Base-by-base conservation (phyloP, 768 basidiomycete species). In the Suillus paluster region DNA sequence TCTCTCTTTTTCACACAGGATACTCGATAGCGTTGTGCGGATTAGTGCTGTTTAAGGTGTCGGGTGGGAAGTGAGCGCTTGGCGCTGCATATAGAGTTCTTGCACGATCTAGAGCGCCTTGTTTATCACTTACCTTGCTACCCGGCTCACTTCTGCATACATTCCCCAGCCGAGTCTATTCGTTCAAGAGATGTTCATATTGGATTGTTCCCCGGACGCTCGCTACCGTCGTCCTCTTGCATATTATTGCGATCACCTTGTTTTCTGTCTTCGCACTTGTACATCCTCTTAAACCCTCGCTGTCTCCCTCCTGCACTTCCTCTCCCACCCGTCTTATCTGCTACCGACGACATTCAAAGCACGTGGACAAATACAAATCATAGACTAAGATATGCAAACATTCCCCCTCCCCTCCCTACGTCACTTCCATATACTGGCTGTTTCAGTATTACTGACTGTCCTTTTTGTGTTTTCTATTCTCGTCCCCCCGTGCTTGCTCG, bases 11-110 rank as follows among this genome's bases (percentile, higher is more conserved):
- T 56, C 19, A 63, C 34, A 9, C 68, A 89, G 92, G 96, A 14
- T 98, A 97, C 76, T 89, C 89, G 12, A 85, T 97, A 68, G 96
- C 97, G 0, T 80, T 97, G 5, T 86, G 80, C 50, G 95, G 95
- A 33, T 84, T 97, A 23, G 75, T 98, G 64, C 76, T 95, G 57
- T 97, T 91, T 84, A 96, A 91, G 81, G 91, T 90, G 0, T 82
- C 85, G 5, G 83, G 87, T 7, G 79, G 83, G 48, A 91, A 90
- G 71, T 90, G 66, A 67, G 42, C 38, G 52, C 10, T 34, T 44
- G 39, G 44, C 30, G 50, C 33, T 1, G 38, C 33, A 30, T 30
- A 30, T 30, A 30, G 30, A 30, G 6, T 30, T 30, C 30, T 30
- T 30, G 4, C 30, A 6, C 6, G 30, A 30, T 6, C 6, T 30